These are phyloP conservation scores for Magnaporthiopsis rhizophila DNA, from an alignment of 2,329 filamentous ascomycete genomes.

Conservation along the genomic window DNA sequence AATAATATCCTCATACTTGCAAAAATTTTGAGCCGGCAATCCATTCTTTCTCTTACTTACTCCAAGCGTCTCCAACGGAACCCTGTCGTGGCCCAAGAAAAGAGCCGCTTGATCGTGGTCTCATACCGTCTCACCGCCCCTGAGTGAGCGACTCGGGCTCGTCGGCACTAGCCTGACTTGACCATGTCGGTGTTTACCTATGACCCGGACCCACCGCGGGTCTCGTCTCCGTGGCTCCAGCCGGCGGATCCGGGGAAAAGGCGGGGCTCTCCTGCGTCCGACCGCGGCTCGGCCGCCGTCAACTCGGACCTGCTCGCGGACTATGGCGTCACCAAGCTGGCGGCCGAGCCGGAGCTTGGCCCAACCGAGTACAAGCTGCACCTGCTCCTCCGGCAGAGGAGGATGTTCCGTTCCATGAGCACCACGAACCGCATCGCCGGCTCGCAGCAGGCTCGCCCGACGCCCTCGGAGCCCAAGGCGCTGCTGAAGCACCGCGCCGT, in stretches of 20 bases:
- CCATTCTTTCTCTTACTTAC: background rate
- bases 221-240: conserved; percentile 82
- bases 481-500: conserved; percentile 16
- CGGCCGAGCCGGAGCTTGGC: conserved; percentile 87
- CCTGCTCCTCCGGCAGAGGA: conserved; percentile 69
- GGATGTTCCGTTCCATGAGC: conserved; percentile 64
- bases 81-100: background rate
- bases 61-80: background rate
- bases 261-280: conserved; percentile 19
- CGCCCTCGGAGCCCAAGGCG: conserved; percentile 19
- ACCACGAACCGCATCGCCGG: conserved; percentile 38
- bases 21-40: background rate
- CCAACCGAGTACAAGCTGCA: conserved; percentile 97
- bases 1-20: conserved; percentile 15
- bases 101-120: background rate
- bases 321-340: conserved; percentile 65
- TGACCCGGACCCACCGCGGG: conserved; percentile 76
- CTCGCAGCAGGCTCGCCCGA: conserved; percentile 22
- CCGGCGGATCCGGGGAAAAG: conserved; percentile 37
- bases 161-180: too few species aligned
- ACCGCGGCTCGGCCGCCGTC: conserved; percentile 17
- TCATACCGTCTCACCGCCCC: background rate
- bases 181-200: conserved; percentile 96
- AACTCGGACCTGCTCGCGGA: conserved; percentile 40
- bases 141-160: background rate